phyloP scores from a whole-genome alignment of 1,284 basidiomycete species.

The Leccinum variabile region DNA sequence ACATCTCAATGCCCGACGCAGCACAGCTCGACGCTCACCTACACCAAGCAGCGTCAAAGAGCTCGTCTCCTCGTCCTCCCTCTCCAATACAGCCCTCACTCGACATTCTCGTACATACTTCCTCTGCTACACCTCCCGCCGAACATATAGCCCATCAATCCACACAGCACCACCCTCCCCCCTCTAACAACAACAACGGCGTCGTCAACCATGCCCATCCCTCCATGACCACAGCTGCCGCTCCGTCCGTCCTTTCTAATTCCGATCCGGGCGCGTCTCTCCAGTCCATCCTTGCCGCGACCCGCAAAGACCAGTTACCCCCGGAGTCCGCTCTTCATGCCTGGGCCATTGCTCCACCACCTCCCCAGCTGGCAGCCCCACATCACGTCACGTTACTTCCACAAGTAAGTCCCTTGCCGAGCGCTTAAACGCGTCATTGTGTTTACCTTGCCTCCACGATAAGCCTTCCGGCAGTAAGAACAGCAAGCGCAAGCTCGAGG shows the following conservation, averaged over 20 bases:
- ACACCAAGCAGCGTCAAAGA: constrained; percentile 36
- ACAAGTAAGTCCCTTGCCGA: constrained; percentile 30
- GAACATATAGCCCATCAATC: constrained; percentile 30
- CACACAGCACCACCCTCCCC: constrained; percentile 24
- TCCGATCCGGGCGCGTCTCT: constrained; percentile 59
- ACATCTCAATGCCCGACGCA: constrained; percentile 46
- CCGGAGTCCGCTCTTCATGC: constrained; percentile 40
- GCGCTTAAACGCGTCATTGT: constrained; percentile 34
- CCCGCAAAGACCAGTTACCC: constrained; percentile 42
- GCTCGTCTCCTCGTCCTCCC: constrained; percentile 39
- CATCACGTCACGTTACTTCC: constrained; percentile 33
- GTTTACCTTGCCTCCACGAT: constrained; percentile 22
- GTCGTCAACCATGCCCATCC: constrained; percentile 36
- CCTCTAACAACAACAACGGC: constrained; percentile 25
- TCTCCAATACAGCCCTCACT: constrained; percentile 41
- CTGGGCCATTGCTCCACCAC: constrained; percentile 41
- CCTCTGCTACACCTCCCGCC: constrained; percentile 25
- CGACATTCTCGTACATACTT: constrained; percentile 43
- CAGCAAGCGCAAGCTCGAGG: constrained; percentile 74
- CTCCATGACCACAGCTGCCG: constrained; percentile 35
- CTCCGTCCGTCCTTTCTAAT: constrained; percentile 40
- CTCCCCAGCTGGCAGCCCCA: constrained; percentile 29
- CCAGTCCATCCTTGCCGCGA: constrained; percentile 60
- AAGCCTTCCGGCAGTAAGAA: constrained; percentile 37
- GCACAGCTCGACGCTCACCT: constrained; percentile 39